Conservation (phyloP, 331 rosid genomes). For the Spiraea crenata region DNA sequence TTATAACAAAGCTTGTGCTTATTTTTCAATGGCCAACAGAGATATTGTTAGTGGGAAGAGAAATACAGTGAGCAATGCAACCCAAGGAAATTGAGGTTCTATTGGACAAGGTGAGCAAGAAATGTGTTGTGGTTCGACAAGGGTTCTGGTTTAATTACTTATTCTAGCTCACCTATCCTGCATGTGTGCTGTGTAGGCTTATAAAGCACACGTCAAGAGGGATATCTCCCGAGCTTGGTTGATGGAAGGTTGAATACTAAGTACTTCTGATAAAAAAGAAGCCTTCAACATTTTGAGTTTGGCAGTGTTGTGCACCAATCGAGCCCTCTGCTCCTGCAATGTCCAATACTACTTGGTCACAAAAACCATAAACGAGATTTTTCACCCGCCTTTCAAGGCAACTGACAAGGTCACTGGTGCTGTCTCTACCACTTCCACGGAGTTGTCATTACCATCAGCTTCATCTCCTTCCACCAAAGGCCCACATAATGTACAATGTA, state of each 20-base stretch:
- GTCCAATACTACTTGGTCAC: not conserved
- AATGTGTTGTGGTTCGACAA: not conserved
- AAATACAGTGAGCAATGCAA: not conserved
- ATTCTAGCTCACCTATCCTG: not conserved
- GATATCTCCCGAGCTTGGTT: not conserved
- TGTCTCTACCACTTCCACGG: no score
- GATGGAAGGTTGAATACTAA: not conserved
- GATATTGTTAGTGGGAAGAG: not conserved
- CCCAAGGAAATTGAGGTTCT: not conserved
- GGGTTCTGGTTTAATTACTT: not conserved
- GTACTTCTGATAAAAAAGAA: not conserved
- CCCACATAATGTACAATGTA: no score
- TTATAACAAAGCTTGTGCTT: no score
- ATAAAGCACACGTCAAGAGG: not conserved
- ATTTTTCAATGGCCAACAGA: no score
- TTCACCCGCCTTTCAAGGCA: no score
- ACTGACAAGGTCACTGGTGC: no score
- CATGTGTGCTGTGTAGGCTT: not conserved
- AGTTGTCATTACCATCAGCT: no score
- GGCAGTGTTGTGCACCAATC: conserved; percentile 18
- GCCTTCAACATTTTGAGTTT: conserved; percentile 1
- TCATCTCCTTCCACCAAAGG: no score
- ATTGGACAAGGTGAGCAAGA: conserved; percentile 1
- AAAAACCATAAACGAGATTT: no score
- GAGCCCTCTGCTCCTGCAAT: not conserved